Evolutionary conservation across 2,329 filamentous ascomycete genomes (phyloP), one percentile per base, ranked within the genome.

Genomic region (Fusarium staphyleae): DNA sequence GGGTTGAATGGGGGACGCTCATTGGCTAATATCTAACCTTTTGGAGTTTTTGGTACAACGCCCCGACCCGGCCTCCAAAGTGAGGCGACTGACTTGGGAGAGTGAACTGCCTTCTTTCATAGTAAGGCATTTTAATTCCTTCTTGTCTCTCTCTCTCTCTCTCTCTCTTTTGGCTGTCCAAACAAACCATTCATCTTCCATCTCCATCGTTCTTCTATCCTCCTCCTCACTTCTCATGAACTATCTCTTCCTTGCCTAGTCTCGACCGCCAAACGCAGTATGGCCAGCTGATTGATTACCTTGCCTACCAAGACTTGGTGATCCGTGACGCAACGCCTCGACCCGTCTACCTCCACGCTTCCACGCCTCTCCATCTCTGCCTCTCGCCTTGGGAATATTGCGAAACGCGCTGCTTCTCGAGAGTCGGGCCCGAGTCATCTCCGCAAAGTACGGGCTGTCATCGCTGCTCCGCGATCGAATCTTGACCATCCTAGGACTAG

Each of bases 31-130:
- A 39, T 12, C 3, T 36, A 47, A 30, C 22, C 22, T 24, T 22
- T 24, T 24, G 22, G 44, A 32, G 34, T 8, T 32, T 24, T 40
- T 32, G 44, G 45, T 48, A 30, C 58, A 59, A 52, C 43, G 45
- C 54, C n/a, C n/a, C n/a, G n/a, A n/a, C n/a, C n/a, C 45, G 5
- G 22, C 22, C 8, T 61, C 45, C n/a, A 62, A 55, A 60, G 39
- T 55, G 58, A 61, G 58, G 58, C 57, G 58, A 49, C 45, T 40
- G n/a, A n/a, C n/a, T 30, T 14, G 42, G 49, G 46, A 37, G 44
- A 55, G 16, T 18, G 18, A 26, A 13, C 5, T 14, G 35, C 14
- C 44, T 26, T 28, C 18, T 40, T 19, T 16, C n/a, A 12, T 30
- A 3, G 28, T 40, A 13, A 39, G 28, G 28, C 22, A 40, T 7